Conservation (phyloP, 2,329 filamentous ascomycete species). For the Delphinella strobiligena region DNA sequence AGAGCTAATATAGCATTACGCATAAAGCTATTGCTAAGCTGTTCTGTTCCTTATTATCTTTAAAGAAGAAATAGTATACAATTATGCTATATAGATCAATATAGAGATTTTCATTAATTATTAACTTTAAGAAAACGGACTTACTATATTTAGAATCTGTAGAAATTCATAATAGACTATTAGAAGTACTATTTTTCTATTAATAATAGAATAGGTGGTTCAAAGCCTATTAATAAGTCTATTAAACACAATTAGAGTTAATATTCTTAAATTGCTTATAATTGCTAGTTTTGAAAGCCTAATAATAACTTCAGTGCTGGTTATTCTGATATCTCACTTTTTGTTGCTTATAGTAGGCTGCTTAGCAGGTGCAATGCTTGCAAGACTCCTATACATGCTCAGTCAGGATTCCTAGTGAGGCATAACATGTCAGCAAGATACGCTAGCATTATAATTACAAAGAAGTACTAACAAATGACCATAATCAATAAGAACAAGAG, state of each 20-base stretch:
- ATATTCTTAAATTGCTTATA: conserved; percentile 22
- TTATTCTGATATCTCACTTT: neutral
- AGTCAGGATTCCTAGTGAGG: neutral
- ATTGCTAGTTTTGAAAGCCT: conserved; percentile 15
- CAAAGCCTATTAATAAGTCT: conserved; percentile 24
- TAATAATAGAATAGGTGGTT: conserved; percentile 15
- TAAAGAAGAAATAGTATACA: conserved; percentile 28
- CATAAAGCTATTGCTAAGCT: conserved; percentile 20
- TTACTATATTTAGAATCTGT: conserved; percentile 31
- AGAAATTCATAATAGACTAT: conserved; percentile 26
- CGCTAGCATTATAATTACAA: neutral
- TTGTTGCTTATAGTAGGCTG: neutral
- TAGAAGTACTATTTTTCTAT: conserved; percentile 15
- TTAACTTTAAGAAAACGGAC: conserved; percentile 24
- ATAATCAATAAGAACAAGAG: no score
- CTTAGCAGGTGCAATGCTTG: neutral
- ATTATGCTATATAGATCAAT: conserved; percentile 1
- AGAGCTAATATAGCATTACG: conserved; percentile 27
- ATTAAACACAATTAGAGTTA: conserved; percentile 17
- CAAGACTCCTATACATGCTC: neutral
- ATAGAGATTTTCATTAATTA: conserved; percentile 22
- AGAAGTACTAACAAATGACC: neutral
- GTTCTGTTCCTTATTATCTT: conserved; percentile 25
- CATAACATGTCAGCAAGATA: neutral
- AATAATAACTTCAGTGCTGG: conserved; percentile 3